phyloP scores from a whole-genome alignment of 306 rosid genomes.

The Dicorynia guianensis region DNA sequence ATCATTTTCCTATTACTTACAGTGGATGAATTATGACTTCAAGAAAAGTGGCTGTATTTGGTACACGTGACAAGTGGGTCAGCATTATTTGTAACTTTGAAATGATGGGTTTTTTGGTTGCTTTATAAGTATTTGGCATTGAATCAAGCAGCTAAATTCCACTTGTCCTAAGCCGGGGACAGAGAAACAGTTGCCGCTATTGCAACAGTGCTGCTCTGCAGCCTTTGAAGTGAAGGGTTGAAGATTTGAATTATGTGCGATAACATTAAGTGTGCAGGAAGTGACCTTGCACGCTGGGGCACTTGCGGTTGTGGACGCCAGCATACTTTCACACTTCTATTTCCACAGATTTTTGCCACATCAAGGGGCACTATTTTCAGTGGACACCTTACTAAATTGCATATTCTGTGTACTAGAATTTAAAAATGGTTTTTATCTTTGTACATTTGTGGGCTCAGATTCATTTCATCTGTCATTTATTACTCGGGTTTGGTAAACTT shows the following conservation, averaged over 20 bases:
- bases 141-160: constrained; percentile 13
- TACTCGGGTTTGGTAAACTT: too few relatives aligned
- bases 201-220: not conserved
- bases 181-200: not conserved
- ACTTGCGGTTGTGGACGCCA: constrained; percentile 43
- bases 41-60: constrained; percentile 6
- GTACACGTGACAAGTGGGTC: constrained; percentile 35
- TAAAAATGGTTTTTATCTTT: not conserved
- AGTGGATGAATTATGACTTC: not conserved
- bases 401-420: not conserved
- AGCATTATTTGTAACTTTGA: constrained; percentile 2
- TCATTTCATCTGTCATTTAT: too few relatives aligned
- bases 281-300: constrained; percentile 25
- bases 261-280: not conserved
- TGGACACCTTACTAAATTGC: constrained; percentile 13
- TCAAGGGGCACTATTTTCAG: not conserved
- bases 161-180: constrained; percentile 37
- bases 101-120: constrained; percentile 9
- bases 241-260: constrained; percentile 8
- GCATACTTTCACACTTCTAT: constrained; percentile 19
- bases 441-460: too few relatives aligned
- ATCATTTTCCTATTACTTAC: too few relatives aligned
- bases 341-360: constrained; percentile 23
- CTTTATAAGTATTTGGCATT: not conserved
- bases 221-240: constrained; percentile 31